Conservation (phyloP, 768 basidiomycete species). For the Rhodotorula graminis region DNA sequence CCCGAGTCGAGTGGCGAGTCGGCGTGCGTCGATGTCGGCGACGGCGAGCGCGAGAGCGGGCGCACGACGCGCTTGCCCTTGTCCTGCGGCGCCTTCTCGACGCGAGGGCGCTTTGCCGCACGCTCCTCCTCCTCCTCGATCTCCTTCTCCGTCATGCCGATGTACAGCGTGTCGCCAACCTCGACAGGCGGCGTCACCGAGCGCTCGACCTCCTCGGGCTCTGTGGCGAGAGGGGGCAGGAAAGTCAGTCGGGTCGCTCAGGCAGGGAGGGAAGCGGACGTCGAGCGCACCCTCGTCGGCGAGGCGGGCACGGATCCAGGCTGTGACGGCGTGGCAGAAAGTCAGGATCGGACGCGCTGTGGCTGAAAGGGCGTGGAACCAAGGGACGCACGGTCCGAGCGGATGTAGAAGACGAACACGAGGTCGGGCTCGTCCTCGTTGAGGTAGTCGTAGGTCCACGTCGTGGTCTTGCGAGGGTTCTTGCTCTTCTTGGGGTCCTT, state of each 20-base stretch:
- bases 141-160: background rate
- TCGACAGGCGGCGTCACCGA: background rate
- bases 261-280: too few species aligned
- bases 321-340: too few species aligned
- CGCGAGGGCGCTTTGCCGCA: background rate
- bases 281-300: background rate
- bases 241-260: too few species aligned
- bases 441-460: background rate
- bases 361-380: too few species aligned
- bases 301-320: background rate
- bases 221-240: background rate
- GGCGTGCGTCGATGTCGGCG: too few species aligned
- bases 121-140: background rate
- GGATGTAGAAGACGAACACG: background rate
- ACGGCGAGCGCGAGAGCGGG: background rate
- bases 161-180: background rate
- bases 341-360: too few species aligned
- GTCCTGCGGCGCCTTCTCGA: background rate
- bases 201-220: background rate
- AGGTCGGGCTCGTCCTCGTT: background rate
- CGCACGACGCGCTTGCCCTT: background rate
- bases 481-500: too few species aligned
- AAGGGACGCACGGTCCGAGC: background rate
- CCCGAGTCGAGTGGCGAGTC: too few species aligned
- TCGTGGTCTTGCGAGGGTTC: too few species aligned